Percentiles rank a stretch among this genome's conserved stretches.
phyloP scores from a whole-genome alignment of 208 protist genomes.

The Crithidia brevicula region DNA sequence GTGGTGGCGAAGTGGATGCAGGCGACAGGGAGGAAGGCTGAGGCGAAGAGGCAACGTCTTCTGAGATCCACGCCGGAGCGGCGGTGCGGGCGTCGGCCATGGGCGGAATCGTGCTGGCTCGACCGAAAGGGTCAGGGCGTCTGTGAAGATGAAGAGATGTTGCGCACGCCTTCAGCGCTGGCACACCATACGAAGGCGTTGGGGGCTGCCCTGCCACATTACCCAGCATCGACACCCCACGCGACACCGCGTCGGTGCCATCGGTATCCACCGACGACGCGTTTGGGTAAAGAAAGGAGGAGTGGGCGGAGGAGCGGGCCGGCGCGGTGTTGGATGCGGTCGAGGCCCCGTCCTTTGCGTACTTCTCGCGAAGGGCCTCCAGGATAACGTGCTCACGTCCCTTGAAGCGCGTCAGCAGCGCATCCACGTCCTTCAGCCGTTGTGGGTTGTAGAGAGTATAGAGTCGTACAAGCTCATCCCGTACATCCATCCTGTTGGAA shows the following conservation, averaged over 20 bases:
- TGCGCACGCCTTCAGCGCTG: conserved; percentile 1
- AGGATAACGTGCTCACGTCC: conserved; percentile 60
- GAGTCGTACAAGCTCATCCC: conserved; percentile 46
- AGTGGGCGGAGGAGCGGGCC: neutral
- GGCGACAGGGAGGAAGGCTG: too few species aligned
- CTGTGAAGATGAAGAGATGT: too few species aligned
- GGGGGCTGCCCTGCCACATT: too few species aligned
- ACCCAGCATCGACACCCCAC: too few species aligned
- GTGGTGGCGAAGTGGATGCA: neutral
- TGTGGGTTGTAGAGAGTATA: conserved; percentile 63
- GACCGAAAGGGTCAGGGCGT: too few species aligned
- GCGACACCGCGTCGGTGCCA: neutral
- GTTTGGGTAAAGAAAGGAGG: conserved; percentile 2
- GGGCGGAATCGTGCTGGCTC: too few species aligned
- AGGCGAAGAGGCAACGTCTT: too few species aligned
- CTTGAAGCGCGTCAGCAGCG: conserved; percentile 46
- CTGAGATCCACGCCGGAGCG: too few species aligned
- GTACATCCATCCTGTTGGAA: conserved; percentile 36
- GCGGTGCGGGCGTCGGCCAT: too few species aligned
- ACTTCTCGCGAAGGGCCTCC: conserved; percentile 42
- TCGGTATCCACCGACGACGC: neutral
- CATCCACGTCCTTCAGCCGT: conserved; percentile 59
- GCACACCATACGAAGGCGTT: neutral
- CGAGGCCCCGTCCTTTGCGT: conserved; percentile 19
- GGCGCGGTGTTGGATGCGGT: neutral